A percentile compares a stretch with the other conserved stretches of the same genome.
Conservation (phyloP, 2,329 filamentous ascomycete species). For the Aureobasidium melanogenum region DNA sequence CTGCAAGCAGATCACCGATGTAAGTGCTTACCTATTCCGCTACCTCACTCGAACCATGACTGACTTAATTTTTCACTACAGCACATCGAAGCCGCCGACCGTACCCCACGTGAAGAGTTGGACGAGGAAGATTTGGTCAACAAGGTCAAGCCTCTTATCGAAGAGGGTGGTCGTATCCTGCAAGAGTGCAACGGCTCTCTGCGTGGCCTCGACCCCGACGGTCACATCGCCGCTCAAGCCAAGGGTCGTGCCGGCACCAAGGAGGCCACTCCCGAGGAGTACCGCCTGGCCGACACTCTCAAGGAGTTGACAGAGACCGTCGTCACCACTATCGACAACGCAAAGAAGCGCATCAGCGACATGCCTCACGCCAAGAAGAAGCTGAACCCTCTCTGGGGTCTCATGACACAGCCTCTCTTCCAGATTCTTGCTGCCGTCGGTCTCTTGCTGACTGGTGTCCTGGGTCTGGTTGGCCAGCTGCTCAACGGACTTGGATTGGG, state of each 20-base stretch:
- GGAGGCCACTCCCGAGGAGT: constrained; percentile 75
- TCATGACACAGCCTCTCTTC: constrained; percentile 77
- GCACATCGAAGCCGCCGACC: constrained; percentile 72
- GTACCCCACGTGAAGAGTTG: constrained; percentile 73
- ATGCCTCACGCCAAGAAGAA: constrained; percentile 95
- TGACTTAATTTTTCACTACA: constrained; percentile 29
- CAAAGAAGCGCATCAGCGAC: constrained; percentile 78
- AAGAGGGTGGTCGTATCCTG: constrained; percentile 73
- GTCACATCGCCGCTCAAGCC: constrained; percentile 72
- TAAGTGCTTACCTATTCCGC: constrained; percentile 32
- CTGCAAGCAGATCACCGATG: constrained; percentile 76
- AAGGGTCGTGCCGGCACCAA: constrained; percentile 69
- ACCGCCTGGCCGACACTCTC: constrained; percentile 71
- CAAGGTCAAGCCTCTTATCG: constrained; percentile 78
- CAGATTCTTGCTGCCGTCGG: constrained; percentile 90
- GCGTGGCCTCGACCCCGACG: constrained; percentile 81
- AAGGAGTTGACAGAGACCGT: constrained; percentile 80
- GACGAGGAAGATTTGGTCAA: constrained; percentile 85
- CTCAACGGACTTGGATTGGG: constrained; percentile 76
- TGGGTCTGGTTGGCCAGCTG: constrained; percentile 74
- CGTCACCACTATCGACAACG: constrained; percentile 73
- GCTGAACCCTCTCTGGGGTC: constrained; percentile 79
- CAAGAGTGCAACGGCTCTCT: constrained; percentile 81
- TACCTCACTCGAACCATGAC: constrained; percentile 14
- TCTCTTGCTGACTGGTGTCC: constrained; percentile 69